Conservation (phyloP, 164 flowering plant species). For the Amborella trichopoda region DNA sequence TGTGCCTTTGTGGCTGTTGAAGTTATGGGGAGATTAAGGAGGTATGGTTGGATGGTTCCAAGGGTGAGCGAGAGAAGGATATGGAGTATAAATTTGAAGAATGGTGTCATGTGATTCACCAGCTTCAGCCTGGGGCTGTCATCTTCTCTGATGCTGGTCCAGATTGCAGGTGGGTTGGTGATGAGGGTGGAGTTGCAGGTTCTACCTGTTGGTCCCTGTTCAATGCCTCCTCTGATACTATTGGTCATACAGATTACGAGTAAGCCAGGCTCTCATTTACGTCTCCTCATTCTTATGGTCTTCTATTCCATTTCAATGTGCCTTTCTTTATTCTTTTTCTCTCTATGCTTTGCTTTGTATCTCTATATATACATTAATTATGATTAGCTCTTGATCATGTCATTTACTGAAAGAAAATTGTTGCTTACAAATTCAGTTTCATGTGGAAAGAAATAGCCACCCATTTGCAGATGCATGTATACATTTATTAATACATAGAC, state of each 20-base stretch:
- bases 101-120: constrained; percentile 86
- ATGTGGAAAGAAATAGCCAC: too few species aligned
- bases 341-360: too few species aligned
- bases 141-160: constrained; percentile 99
- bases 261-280: constrained; percentile 22
- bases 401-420: too few species aligned
- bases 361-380: too few species aligned
- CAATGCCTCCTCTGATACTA: constrained; percentile 43
- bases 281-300: not conserved
- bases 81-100: constrained; percentile 80
- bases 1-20: constrained; percentile 4
- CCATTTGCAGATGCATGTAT: too few species aligned
- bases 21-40: constrained; percentile 86
- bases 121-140: constrained; percentile 72
- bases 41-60: constrained; percentile 89
- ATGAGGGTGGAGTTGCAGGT: constrained; percentile 75
- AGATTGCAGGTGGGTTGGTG: constrained; percentile 83
- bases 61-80: constrained; percentile 80
- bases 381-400: too few species aligned
- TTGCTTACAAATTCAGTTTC: too few species aligned
- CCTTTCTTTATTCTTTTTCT: too few species aligned
- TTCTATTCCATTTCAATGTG: not conserved
- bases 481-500: too few species aligned
- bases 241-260: constrained; percentile 57
- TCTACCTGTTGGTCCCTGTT: constrained; percentile 94